Evolutionary conservation across 2,329 filamentous ascomycete species (phyloP), one percentile per base, ranked within the genome.

Genomic region (Paecilomyces sp.): DNA sequence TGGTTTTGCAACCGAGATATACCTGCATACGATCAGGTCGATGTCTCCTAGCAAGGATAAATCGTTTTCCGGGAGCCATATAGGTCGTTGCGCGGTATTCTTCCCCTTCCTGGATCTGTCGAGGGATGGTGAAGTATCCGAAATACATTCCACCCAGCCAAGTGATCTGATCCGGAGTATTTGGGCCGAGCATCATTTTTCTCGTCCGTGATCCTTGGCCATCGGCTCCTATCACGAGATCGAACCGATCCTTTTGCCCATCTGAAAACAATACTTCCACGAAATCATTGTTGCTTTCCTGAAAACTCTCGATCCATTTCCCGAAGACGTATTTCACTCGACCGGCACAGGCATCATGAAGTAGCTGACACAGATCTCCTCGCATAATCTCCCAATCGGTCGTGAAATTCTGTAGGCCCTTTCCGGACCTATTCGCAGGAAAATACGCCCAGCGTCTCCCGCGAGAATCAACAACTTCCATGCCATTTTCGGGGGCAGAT

Each of bases 351-450:
- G 60, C 59, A 25, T 71, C 67, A 53, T 80, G 75, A 0, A 85
- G 59, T 1, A 85, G 64, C 0, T 64, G 66, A 12, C 76, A 79
- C 31, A 85, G 62, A 57, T 84, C 80, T 0, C 80, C 82, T 8
- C 83, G 72, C 76, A 85, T 79, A 55, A 85, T 84, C 68, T 85
- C 83, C 41, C 77, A 79, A 24, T 85, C 82, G 0, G 72, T 75
- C 0, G 80, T 80, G 25, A 82, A 72, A 22, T 67, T 71, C 54
- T 77, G 72, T 7, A 63, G 30, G 2, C 71, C 70, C 34, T 70
- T 61, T 59, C 41, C 79, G 0, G 77, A 70, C 25, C 67, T 65
- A 61, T 79, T 77, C 24, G 71, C 71, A 5, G 67, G 67, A 58
- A 84, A 78, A 24, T 69, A 73, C 13, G 79, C 83, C 61, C 71